Conservation (phyloP, 2,329 filamentous ascomycete species). For the Blumeria hordei region DNA sequence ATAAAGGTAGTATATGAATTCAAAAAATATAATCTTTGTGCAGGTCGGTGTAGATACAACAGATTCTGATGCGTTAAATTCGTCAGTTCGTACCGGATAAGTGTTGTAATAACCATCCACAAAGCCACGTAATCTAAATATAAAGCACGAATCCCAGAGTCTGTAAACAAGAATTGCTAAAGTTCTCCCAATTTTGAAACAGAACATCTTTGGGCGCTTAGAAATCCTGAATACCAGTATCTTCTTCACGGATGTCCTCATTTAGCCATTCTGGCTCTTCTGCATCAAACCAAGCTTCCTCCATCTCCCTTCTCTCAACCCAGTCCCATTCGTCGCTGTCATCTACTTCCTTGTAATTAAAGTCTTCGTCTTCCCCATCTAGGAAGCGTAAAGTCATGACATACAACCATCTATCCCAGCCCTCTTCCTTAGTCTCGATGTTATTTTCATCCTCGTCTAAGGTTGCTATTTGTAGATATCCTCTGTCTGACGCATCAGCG, state of each 20-base stretch:
- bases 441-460: slow-evolving; percentile 11
- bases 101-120: too few relatives aligned
- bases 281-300: slow-evolving; percentile 16
- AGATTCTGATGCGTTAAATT: too few relatives aligned
- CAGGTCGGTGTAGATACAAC: too few relatives aligned
- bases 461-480: slow-evolving; percentile 11
- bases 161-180: too few relatives aligned
- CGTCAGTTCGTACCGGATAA: too few relatives aligned
- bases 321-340: slow-evolving; percentile 14
- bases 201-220: background rate
- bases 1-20: too few relatives aligned
- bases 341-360: slow-evolving; percentile 14
- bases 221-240: background rate
- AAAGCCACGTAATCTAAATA: too few relatives aligned
- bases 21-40: too few relatives aligned
- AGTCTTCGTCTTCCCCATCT: slow-evolving; percentile 15
- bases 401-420: slow-evolving; percentile 14
- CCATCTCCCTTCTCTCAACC: slow-evolving; percentile 13
- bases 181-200: too few relatives aligned
- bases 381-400: slow-evolving; percentile 16
- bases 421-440: slow-evolving; percentile 12
- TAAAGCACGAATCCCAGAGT: too few relatives aligned
- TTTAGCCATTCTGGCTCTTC: slow-evolving; percentile 15
- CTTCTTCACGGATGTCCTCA: slow-evolving; percentile 5
- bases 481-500: slow-evolving; percentile 10